A percentile compares a stretch with the other conserved stretches of the same genome.
phyloP scores from a whole-genome alignment of 2,329 filamentous ascomycete genomes.

The Colletotrichum melonis region DNA sequence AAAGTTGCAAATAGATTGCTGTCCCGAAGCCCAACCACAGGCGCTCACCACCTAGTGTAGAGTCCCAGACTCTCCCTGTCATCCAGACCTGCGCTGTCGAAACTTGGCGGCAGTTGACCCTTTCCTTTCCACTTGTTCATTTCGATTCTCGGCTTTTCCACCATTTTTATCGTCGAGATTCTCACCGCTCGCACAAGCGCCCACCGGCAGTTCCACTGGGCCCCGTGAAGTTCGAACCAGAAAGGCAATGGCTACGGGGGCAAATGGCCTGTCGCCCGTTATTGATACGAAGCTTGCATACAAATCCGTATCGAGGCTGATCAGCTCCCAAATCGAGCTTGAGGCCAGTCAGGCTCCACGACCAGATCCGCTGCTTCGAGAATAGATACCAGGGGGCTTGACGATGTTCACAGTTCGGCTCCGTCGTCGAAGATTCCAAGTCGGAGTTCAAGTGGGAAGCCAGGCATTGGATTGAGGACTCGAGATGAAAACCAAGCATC shows the following conservation, averaged over 20 bases:
- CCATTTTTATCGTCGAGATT: background rate
- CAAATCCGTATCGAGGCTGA: background rate
- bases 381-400: conserved; percentile 4
- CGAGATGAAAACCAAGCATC: background rate
- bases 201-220: conserved; percentile 1
- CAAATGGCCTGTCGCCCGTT: background rate
- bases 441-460: background rate
- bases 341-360: background rate
- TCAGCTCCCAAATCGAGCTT: background rate
- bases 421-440: background rate
- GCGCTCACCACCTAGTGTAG: background rate
- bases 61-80: background rate
- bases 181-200: background rate
- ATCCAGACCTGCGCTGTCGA: background rate
- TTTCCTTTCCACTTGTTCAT: background rate
- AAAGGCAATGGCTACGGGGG: background rate
- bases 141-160: background rate
- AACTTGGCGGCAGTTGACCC: background rate
- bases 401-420: background rate
- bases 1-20: conserved; percentile 31
- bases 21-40: background rate
- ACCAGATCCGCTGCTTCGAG: conserved; percentile 24
- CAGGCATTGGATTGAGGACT: background rate
- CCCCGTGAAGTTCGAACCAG: background rate
- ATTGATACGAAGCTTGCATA: background rate